Evolutionary conservation across 2,329 filamentous ascomycete species (phyloP), one percentile per base, ranked within the genome.

Genomic region (Lecanoromycetidae sp.): DNA sequence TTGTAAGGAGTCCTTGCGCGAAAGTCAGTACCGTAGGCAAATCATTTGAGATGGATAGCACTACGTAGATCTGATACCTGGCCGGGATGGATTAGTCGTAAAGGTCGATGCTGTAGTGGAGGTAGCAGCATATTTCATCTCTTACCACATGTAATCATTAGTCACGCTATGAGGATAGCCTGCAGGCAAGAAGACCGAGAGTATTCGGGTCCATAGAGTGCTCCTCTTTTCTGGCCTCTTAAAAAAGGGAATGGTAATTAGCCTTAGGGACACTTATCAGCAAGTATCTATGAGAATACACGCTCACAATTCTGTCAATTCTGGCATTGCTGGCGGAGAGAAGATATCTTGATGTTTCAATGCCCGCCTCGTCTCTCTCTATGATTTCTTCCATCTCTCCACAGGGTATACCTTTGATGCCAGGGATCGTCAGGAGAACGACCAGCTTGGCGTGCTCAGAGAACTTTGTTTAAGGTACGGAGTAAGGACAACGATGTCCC

Each of bases 131-230:
- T 22, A 9, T 19, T 30, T 26, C n/a, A 56, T 33, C 57, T 32
- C 33, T 54, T 49, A 93, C 67, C 81, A 72, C 4, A 87, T 70
- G 63, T 95, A 95, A 63, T 95, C 87, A 12, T 77, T 69, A 1
- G 83, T 90, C 25, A 95, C 88, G 40, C 82, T 91, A 55, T 87
- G 77, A 1, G 87, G 88, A 63, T 82, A 95, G n/a, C 87, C 87
- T 1, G 84, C 80, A 0, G 88, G 88, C 1, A 94, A 72, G 60
- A 94, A 94, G 23, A 88, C 76, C 55, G 86, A 80, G 34, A 87
- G 61, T 2, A 77, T 52, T 54, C 61, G 55, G 64, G 64, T 55
- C 60, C 49, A 53, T 32, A 49, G n/a, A 41, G 29, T 44, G 22
- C 39, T 41, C 30, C 34, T 41, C 20, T 36, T 42, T 27, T 45